phyloP scores from a whole-genome alignment of 345 rosid species.

The Boechera stricta region DNA sequence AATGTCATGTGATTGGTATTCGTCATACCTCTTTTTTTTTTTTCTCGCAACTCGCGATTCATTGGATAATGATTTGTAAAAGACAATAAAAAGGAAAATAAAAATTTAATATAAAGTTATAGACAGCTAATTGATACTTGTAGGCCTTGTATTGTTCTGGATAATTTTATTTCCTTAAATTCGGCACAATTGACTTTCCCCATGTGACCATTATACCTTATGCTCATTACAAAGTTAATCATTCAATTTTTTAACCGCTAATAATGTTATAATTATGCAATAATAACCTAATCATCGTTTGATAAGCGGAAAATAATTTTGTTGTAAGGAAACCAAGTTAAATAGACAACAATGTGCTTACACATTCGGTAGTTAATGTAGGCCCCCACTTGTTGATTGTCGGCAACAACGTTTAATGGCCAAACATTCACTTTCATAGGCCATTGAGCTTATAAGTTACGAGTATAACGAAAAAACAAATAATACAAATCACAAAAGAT shows the following conservation, averaged over 20 bases:
- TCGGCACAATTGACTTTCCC: constrained; percentile 38
- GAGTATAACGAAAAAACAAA: not conserved
- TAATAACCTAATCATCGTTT: constrained; percentile 38
- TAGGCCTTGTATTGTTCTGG: constrained; percentile 37
- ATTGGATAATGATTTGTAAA: constrained; percentile 36
- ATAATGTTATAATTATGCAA: constrained; percentile 28
- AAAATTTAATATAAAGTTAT: constrained; percentile 22
- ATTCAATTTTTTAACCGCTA: constrained; percentile 24
- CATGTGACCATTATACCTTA: constrained; percentile 40
- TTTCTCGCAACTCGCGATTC: not conserved
- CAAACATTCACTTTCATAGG: constrained; percentile 32
- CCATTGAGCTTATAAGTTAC: not conserved
- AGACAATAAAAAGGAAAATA: not conserved
- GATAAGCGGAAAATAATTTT: constrained; percentile 1
- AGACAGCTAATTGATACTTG: constrained; percentile 43
- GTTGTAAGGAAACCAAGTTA: not conserved
- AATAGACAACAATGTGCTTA: not conserved
- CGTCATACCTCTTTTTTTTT: constrained; percentile 21
- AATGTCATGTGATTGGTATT: constrained; percentile 45
- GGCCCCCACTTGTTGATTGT: not conserved
- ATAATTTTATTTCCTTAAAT: constrained; percentile 19
- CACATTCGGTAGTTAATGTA: not conserved
- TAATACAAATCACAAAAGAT: not conserved
- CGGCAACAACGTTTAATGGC: constrained; percentile 12
- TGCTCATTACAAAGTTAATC: constrained; percentile 29